Evolutionary conservation across 352 stramenopile genomes (phyloP), one percentile per base, ranked within the genome.

Genomic region (Phytophthora capsici): DNA sequence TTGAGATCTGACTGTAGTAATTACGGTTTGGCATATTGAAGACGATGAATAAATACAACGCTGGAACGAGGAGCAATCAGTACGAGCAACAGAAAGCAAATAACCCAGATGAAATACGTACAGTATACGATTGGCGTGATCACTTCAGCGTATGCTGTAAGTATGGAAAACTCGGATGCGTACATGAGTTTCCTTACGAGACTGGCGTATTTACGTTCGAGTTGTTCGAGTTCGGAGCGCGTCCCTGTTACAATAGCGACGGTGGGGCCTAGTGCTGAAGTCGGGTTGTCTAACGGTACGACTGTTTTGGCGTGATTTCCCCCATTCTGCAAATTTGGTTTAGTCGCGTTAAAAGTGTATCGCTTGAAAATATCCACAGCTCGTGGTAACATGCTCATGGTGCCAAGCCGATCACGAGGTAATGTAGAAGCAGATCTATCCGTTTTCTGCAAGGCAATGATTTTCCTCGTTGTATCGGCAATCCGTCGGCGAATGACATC

Each of bases 141-240:
- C 12, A 72, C 56, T 32, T 78, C 70, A 12, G 47, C 57, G 25
- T 63, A 72, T 4, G 56, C 46, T 25, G 56, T 64, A 25, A 75
- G 65, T 16, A 74, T 64, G 12, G 65, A 68, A 20, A 75, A 72
- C 37, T 78, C 66, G 9, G 63, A 69, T 47, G 69, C 71, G 12
- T 75, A 66, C 40, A 78, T 69, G 47, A 78, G 26, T 20, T 75
- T 72, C 1, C 58, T 40, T 1, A 69, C 60, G 6, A 48, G 20
- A 16, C 26, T 40, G 5, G 61, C 51, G 44, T 63, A 72, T 3
- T 43, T 37, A 2, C 28, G 63, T 38, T 73, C 57, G 19, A 54
- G 52, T 1, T 51, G 58, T 10, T 64, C 56, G 45, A 64, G 56
- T 4, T 57, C 45, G 4, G 45, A 47, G 0, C 7, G 22, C 19